A percentile compares a stretch with the other conserved stretches of the same genome.
Evolutionary conservation across 129 eudicot species (phyloP).

Genomic region (Lactuca saligna): DNA sequence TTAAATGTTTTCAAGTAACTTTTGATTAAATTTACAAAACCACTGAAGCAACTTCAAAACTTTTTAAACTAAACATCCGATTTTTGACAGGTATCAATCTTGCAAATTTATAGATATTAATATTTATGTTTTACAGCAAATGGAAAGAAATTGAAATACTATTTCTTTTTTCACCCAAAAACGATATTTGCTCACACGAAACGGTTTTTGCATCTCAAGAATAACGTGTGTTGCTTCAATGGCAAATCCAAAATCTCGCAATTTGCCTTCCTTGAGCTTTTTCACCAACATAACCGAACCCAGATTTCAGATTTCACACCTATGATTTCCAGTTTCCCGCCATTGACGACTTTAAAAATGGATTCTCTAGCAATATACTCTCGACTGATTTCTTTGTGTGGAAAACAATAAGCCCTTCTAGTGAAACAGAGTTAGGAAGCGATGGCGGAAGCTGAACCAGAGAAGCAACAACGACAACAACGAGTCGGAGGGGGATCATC

Average conservation of each 20-base stretch:
- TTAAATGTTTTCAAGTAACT: too few relatives aligned
- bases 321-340: slow-evolving; percentile 4
- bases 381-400: not conserved
- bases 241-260: not conserved
- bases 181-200: not conserved
- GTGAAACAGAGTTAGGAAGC: not conserved
- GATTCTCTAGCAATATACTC: not conserved
- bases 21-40: too few relatives aligned
- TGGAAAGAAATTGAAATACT: too few relatives aligned
- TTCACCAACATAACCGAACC: not conserved
- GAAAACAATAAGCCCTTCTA: not conserved
- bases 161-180: not conserved
- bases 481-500: slow-evolving; percentile 3
- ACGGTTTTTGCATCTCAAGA: not conserved
- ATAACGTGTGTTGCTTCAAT: not conserved
- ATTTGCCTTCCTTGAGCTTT: not conserved
- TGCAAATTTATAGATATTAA: too few relatives aligned
- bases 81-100: too few relatives aligned
- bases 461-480: slow-evolving; percentile 1
- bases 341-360: not conserved
- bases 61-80: too few relatives aligned
- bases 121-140: too few relatives aligned
- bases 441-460: slow-evolving; percentile 27
- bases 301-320: not conserved
- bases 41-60: too few relatives aligned